phyloP scores from a whole-genome alignment of 805 yeast species.

The Jamesozyma spencerorum region DNA sequence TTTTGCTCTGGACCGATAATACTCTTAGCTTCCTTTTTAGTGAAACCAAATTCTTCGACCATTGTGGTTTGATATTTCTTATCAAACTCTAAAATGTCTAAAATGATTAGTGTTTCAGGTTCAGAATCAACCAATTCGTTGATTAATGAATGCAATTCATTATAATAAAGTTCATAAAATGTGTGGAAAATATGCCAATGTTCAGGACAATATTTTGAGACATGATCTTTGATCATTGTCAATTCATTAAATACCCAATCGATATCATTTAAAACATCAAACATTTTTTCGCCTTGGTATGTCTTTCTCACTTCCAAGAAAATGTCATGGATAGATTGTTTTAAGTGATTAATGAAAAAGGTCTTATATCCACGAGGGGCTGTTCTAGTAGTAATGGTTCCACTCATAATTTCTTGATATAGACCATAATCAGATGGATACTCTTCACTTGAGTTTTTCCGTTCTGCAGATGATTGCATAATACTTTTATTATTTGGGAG shows the following conservation, averaged over 20 bases:
- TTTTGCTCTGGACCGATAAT: constrained; percentile 65
- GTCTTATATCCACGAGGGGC: constrained; percentile 50
- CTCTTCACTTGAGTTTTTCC: constrained; percentile 8
- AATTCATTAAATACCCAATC: constrained; percentile 83
- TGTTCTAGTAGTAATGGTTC: constrained; percentile 36
- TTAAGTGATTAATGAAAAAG: constrained; percentile 50
- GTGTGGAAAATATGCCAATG: constrained; percentile 65
- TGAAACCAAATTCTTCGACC: constrained; percentile 40
- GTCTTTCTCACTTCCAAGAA: constrained; percentile 52
- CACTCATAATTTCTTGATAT: constrained; percentile 34
- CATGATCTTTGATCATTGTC: constrained; percentile 49
- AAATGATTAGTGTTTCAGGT: constrained; percentile 69
- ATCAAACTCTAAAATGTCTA: constrained; percentile 70
- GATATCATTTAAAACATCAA: constrained; percentile 57
- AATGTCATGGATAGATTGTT: constrained; percentile 52
- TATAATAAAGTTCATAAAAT: constrained; percentile 58
- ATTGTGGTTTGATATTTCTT: constrained; percentile 51
- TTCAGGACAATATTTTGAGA: constrained; percentile 53
- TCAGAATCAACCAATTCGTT: constrained; percentile 55
- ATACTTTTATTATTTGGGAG: constrained; percentile 17
- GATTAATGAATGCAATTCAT: constrained; percentile 54
- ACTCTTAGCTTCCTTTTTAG: constrained; percentile 40
- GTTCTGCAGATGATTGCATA: constrained; percentile 11
- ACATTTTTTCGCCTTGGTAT: constrained; percentile 38
- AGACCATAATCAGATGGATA: constrained; percentile 27